Percentiles rank a stretch among this genome's conserved stretches.
phyloP scores from a whole-genome alignment of 2,329 filamentous ascomycete species.

The Fusarium albidum region DNA sequence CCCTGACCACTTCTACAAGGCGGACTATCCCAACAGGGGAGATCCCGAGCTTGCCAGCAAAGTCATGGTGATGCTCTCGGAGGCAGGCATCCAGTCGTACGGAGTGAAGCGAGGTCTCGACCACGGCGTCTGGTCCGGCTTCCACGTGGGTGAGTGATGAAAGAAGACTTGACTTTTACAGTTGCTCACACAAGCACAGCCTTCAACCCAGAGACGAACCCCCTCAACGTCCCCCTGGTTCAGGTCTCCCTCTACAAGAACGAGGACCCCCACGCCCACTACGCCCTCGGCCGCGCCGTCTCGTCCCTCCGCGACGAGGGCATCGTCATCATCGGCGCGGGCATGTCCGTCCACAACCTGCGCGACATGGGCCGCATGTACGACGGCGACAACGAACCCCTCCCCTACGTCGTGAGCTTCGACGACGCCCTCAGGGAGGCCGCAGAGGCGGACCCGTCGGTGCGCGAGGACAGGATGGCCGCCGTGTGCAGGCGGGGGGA shows the following conservation, averaged over 20 bases:
- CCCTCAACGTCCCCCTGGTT: constrained; percentile 72
- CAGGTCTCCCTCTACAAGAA: constrained; percentile 75
- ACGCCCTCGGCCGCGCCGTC: constrained; percentile 72
- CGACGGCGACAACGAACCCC: constrained; percentile 50
- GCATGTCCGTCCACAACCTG: constrained; percentile 79
- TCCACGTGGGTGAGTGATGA: constrained; percentile 55
- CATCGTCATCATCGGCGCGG: constrained; percentile 73
- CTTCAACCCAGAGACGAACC: constrained; percentile 69
- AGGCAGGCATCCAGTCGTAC: constrained; percentile 66
- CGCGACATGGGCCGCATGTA: constrained; percentile 54
- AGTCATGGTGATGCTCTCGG: constrained; percentile 62
- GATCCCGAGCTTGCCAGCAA: constrained; percentile 65
- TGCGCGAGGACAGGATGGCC: constrained; percentile 51
- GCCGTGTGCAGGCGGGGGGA: constrained; percentile 52
- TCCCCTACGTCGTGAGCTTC: constrained; percentile 69
- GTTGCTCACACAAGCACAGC: constrained; percentile 46
- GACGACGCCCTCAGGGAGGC: constrained; percentile 74
- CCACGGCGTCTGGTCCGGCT: constrained; percentile 78
- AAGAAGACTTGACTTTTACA: not conserved
- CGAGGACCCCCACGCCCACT: constrained; percentile 72
- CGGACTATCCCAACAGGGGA: constrained; percentile 71
- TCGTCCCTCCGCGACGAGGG: constrained; percentile 71
- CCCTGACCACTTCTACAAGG: constrained; percentile 72
- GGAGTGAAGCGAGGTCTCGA: constrained; percentile 72
- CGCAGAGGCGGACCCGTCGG: constrained; percentile 54